Conservation (phyloP, 1,284 basidiomycete genomes). For the Puccinia hordei region DNA sequence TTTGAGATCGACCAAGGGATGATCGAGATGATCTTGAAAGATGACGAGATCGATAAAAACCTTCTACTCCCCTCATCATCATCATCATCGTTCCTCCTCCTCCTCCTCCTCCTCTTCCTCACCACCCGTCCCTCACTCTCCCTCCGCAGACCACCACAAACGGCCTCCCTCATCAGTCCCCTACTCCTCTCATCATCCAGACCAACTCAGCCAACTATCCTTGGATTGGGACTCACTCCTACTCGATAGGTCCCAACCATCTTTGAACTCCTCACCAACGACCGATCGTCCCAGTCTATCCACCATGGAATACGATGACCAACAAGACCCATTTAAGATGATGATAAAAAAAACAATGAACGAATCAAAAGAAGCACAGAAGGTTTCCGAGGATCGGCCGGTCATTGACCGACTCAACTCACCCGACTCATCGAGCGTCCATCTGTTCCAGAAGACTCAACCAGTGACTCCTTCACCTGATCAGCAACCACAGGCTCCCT, state of each 20-base stretch:
- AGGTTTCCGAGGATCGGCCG: neutral
- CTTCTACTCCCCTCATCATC: neutral
- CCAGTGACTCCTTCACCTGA: constrained; percentile 45
- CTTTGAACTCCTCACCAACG: neutral
- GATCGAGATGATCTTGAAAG: constrained; percentile 33
- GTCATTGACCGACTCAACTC: neutral
- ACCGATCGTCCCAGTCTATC: neutral
- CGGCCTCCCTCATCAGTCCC: neutral
- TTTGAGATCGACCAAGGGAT: constrained; percentile 20
- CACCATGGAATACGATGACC: neutral
- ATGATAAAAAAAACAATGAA: neutral
- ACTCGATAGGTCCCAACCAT: neutral
- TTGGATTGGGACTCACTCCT: constrained; percentile 18
- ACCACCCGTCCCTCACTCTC: neutral
- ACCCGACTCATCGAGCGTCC: neutral
- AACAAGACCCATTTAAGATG: neutral
- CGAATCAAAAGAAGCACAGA: neutral
- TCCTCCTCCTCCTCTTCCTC: neutral
- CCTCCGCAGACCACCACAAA: neutral
- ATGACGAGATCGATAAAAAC: constrained; percentile 30
- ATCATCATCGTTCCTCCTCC: neutral
- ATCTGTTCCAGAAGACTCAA: neutral
- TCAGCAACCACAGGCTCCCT: constrained; percentile 39
- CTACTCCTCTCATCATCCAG: neutral
- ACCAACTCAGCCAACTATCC: neutral